phyloP scores from a whole-genome alignment of 805 yeast species.

The Millerago galiae region DNA sequence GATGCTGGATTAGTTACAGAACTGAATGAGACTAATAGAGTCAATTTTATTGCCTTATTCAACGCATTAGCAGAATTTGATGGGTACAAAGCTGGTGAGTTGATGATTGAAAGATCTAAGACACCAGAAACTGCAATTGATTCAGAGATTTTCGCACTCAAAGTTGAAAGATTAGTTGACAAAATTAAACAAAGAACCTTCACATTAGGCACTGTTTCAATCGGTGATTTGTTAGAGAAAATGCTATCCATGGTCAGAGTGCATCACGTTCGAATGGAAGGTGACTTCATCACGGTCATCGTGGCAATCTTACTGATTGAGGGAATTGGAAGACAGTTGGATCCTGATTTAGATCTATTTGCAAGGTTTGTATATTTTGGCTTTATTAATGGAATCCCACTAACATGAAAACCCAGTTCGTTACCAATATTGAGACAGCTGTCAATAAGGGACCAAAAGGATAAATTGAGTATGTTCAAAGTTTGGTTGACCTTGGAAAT shows the following conservation, averaged over 20 bases:
- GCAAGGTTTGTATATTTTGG: constrained; percentile 78
- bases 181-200: constrained; percentile 83
- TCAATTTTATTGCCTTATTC: constrained; percentile 84
- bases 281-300: constrained; percentile 93
- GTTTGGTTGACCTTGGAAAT: constrained; percentile 90
- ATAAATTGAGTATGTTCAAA: constrained; percentile 73
- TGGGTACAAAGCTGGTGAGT: constrained; percentile 90
- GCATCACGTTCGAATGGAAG: constrained; percentile 97
- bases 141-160: constrained; percentile 77
- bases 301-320: constrained; percentile 86
- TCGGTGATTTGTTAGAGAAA: constrained; percentile 84
- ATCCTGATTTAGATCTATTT: constrained; percentile 88
- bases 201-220: constrained; percentile 83
- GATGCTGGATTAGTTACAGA: constrained; percentile 95
- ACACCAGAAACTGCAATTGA: constrained; percentile 91
- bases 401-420: constrained; percentile 17
- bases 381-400: constrained; percentile 29
- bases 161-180: constrained; percentile 77
- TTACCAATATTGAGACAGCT: constrained; percentile 53
- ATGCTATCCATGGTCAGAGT: constrained; percentile 85
- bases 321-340: constrained; percentile 92
- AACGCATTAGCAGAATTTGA: constrained; percentile 85
- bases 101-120: constrained; percentile 90
- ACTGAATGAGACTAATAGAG: constrained; percentile 65
- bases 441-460: constrained; percentile 62